Base-by-base conservation (phyloP, 2,329 filamentous ascomycete species). In the Aureobasidium zeae region DNA sequence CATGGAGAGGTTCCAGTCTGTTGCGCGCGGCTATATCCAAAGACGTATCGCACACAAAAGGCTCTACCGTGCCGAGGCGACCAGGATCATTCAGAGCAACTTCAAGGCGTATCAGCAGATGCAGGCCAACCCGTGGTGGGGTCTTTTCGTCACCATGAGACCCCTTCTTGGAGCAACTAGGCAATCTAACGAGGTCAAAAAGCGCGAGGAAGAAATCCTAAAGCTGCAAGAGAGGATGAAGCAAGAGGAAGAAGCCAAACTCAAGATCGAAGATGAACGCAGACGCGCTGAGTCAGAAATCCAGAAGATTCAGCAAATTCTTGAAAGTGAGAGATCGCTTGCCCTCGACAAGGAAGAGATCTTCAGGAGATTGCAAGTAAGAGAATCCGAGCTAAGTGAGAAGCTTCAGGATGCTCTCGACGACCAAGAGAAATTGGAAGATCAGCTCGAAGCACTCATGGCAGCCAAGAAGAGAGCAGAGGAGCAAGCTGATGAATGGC, bases 271-370 rank as follows among this genome's bases (percentile, higher is more conserved):
- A 56, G 91, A 98, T 44, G 91, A 98, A 53, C 78, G 88, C 22
- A 77, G 91, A 30, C 83, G 87, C 49, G 84, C 86, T 2, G 84
- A 96, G 53, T 72, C 81, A 11, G 91, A 98, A 56, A 82, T 95
- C 56, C 77, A 88, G 52, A 80, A 84, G 22, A 85, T 96, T 34
- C 88, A 95, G 59, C 86, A 96, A 55, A 94, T 86, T 0, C 72
- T 99, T 2, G 93, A 98, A 62, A 94, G 88, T 52, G 93, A 98
- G 63, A 79, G 91, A 37, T 86, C 89, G n/a, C 72, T 98, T 30
- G 91, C 91, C 1, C 69, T 98, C 4, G 91, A 99, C 64, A 98
- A 98, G 61, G 93, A 99, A 59, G 91, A 98, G 57, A 98, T 99
- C 48, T 98, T 96, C 71, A 93, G 89, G 59, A 79, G 93, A n/a